Percentiles rank a stretch among this genome's conserved stretches.
phyloP scores from a whole-genome alignment of 169 alveolate species.

The Plasmodium coatneyi region DNA sequence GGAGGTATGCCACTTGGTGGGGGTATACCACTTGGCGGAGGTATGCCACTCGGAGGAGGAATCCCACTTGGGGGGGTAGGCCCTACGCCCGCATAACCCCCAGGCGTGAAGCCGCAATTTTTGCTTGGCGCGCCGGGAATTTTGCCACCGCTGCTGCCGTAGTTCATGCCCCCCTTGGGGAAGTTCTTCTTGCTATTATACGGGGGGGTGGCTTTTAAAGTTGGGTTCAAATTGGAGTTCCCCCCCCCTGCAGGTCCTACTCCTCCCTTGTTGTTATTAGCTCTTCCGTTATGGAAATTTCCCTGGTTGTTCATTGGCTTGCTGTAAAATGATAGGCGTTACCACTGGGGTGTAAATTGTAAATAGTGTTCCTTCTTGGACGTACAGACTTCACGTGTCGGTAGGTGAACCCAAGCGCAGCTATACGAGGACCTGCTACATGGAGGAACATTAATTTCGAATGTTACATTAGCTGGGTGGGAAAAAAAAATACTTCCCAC shows the following conservation, averaged over 20 bases:
- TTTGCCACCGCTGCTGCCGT: background rate
- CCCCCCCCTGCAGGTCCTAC: background rate
- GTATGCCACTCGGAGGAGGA: background rate
- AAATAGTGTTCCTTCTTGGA: background rate
- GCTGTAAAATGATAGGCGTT: background rate
- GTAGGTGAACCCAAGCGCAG: background rate
- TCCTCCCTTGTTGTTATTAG: background rate
- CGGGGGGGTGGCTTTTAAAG: background rate
- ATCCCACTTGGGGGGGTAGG: background rate
- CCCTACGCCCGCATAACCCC: background rate
- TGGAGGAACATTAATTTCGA: background rate
- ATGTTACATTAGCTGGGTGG: background rate
- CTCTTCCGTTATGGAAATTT: background rate
- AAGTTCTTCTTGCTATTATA: background rate
- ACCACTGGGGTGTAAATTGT: background rate
- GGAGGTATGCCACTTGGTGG: background rate
- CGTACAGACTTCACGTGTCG: background rate
- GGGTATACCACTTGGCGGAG: background rate
- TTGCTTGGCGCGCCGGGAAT: background rate
- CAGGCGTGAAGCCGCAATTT: background rate
- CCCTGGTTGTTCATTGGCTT: constrained; percentile 5
- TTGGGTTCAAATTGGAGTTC: constrained; percentile 12
- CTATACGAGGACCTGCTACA: background rate
- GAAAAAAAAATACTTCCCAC: background rate
- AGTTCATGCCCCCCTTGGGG: background rate